Percentiles rank a stretch among this genome's conserved stretches.
Evolutionary conservation across 108 stramenopile species (phyloP).

Genomic region (Skeletonema tropicum): DNA sequence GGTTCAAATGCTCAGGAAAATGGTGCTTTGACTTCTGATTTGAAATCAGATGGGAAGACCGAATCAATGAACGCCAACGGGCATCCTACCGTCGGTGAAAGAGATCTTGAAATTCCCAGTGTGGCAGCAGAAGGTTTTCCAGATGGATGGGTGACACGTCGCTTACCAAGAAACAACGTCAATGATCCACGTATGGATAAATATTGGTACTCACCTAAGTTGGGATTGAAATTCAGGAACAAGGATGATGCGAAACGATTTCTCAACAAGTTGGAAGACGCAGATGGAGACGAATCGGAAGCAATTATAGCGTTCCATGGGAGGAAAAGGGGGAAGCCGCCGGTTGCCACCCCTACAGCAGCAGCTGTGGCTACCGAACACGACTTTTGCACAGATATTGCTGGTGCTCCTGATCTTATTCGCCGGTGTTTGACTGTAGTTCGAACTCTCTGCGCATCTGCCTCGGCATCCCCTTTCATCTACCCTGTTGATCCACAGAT

Average conservation of each 20-base stretch:
- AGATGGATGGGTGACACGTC: slow-evolving; percentile 26
- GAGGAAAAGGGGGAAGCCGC: slow-evolving; percentile 7
- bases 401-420: slow-evolving; percentile 78
- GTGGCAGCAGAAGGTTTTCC: slow-evolving; percentile 31
- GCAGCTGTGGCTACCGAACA: slow-evolving; percentile 34
- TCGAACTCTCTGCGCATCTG: slow-evolving; percentile 63
- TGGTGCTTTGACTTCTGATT: slow-evolving; percentile 4
- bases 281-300: slow-evolving; percentile 21
- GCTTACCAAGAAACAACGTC: slow-evolving; percentile 17
- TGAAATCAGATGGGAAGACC: not conserved
- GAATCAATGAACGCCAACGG: slow-evolving; percentile 16
- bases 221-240: slow-evolving; percentile 21
- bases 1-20: slow-evolving; percentile 10
- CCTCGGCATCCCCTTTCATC: slow-evolving; percentile 75
- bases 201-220: slow-evolving; percentile 29
- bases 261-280: slow-evolving; percentile 4
- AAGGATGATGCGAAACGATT: slow-evolving; percentile 26
- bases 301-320: slow-evolving; percentile 39
- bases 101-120: slow-evolving; percentile 12
- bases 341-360: not conserved
- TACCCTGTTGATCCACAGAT: slow-evolving; percentile 87
- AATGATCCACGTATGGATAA: slow-evolving; percentile 22
- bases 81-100: slow-evolving; percentile 19
- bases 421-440: slow-evolving; percentile 87
- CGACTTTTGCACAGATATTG: slow-evolving; percentile 82